Evolutionary conservation across 345 rosid genomes (phyloP), one percentile per base, ranked within the genome.

Genomic region (thale cress (Arabidopsis thaliana)): DNA sequence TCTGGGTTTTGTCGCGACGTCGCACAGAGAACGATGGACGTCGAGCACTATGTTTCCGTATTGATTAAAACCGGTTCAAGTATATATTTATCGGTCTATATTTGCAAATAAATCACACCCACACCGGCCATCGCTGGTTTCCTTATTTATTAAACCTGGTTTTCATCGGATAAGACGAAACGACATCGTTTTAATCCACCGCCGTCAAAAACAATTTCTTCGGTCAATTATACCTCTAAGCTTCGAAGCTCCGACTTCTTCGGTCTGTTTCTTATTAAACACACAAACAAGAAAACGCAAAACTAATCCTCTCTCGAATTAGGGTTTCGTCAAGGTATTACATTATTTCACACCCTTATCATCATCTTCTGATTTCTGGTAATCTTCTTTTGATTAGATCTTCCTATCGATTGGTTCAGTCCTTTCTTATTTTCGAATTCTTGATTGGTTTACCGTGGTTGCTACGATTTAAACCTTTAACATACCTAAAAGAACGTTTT

Each of bases 241-340:
- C 20, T 16, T 16, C 20, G 20, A 16, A 2, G 11, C 55, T 50
- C 71, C 74, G 74, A 33, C 3, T 46, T 46, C 46, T 58, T 11
- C 10, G 58, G 37, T 9, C 56, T 38, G n/a, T 33, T 42, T 50
- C 55, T 14, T 42, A 20, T 62, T 25, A 2, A 11, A 64, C 41
- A 45, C 44, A 33, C 38, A 45, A 50, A 58, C 25, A 46, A 70
- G 57, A 33, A 58, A 59, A 12, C 46, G 7, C 22, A 37, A 66
- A 66, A 65, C 30, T 7, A 32, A 46, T 16, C 46, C 71, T 69
- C 23, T 10, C 1, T 57, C 45, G 11, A 58, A 14, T 59, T 71
- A 71, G 75, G 74, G 74, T 33, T 70, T 58, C 74, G 14, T 58
- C 57, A 45, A 58, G 74, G 75, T 69, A 30, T 16, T 7, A 55